Evolutionary conservation across 352 stramenopile genomes (phyloP).

Genomic region (Bremia lactucae): DNA sequence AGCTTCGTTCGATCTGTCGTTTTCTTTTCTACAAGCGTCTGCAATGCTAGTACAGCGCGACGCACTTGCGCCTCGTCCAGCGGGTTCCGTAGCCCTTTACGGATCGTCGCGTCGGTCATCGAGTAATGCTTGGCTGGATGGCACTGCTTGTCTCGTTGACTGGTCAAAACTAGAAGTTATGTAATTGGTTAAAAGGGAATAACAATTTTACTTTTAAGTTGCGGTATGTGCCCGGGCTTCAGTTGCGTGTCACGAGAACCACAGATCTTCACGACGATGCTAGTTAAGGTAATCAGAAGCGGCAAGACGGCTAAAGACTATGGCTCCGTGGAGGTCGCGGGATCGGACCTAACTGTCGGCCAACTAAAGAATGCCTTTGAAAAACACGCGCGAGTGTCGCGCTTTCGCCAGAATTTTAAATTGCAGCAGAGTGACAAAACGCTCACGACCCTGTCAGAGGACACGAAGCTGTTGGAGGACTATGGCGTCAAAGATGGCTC

Average conservation of each 20-base stretch:
- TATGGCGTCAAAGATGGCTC: conserved; percentile 43
- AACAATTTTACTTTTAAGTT: conserved; percentile 1
- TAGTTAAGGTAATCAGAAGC: conserved; percentile 50
- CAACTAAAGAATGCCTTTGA: conserved; percentile 56
- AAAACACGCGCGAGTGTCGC: conserved; percentile 31
- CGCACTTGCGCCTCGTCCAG: conserved; percentile 66
- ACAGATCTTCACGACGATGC: conserved; percentile 24
- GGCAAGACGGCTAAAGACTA: conserved; percentile 49
- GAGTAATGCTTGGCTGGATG: conserved; percentile 4
- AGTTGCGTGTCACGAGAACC: conserved; percentile 1
- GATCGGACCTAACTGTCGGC: conserved; percentile 26
- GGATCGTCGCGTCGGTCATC: conserved; percentile 24
- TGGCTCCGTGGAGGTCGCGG: conserved; percentile 27
- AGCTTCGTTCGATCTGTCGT: conserved; percentile 31
- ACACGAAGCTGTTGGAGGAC: conserved; percentile 39
- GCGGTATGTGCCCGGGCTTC: not conserved
- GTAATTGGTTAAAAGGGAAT: conserved; percentile 8
- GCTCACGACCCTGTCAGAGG: conserved; percentile 38
- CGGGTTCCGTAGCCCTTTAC: conserved; percentile 56
- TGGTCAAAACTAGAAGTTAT: conserved; percentile 1
- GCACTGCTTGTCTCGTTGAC: not conserved
- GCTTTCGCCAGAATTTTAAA: conserved; percentile 59
- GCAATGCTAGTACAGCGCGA: conserved; percentile 53
- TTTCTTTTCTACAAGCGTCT: conserved; percentile 47
- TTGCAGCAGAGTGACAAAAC: conserved; percentile 14